These are phyloP conservation scores for Boletus subparvulus DNA, from an alignment of 768 basidiomycete species.

Conservation along the genomic window DNA sequence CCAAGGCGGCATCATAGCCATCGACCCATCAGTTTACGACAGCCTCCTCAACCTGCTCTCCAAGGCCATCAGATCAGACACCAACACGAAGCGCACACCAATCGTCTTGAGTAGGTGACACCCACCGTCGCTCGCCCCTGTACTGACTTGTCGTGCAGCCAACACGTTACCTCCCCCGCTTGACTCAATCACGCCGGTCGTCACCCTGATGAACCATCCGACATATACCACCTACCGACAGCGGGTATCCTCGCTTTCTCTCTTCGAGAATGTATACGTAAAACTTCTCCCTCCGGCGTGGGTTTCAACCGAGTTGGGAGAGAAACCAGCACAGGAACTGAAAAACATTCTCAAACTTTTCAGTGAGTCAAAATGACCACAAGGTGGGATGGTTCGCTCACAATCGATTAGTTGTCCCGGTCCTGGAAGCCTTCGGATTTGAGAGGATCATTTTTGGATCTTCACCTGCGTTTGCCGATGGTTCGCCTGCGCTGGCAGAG, in stretches of 20 bases:
- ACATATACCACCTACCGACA: conserved; percentile 71
- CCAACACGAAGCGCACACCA: conserved; percentile 41
- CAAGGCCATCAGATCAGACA: conserved; percentile 46
- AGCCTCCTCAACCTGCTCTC: conserved; percentile 68
- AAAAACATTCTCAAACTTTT: conserved; percentile 80
- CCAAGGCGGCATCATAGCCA: conserved; percentile 46
- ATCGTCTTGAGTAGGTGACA: conserved; percentile 60
- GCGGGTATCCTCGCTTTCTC: conserved; percentile 68
- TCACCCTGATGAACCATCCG: conserved; percentile 77
- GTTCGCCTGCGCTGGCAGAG: conserved; percentile 48
- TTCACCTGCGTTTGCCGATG: conserved; percentile 56
- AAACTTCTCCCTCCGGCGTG: conserved; percentile 79
- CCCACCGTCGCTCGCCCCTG: background rate
- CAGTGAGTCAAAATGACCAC: conserved; percentile 47
- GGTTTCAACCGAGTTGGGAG: conserved; percentile 48
- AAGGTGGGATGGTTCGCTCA: background rate
- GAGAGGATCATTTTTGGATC: conserved; percentile 83
- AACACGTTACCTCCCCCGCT: conserved; percentile 81
- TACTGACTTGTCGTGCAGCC: conserved; percentile 42
- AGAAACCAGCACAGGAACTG: conserved; percentile 43
- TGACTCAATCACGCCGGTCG: conserved; percentile 66
- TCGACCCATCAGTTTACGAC: conserved; percentile 56
- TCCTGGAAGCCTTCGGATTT: conserved; percentile 83
- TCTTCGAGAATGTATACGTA: conserved; percentile 67
- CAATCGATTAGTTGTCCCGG: conserved; percentile 61